Evolutionary conservation across 345 rosid species (phyloP).

Genomic region (Rhodamnia rubescens): DNA sequence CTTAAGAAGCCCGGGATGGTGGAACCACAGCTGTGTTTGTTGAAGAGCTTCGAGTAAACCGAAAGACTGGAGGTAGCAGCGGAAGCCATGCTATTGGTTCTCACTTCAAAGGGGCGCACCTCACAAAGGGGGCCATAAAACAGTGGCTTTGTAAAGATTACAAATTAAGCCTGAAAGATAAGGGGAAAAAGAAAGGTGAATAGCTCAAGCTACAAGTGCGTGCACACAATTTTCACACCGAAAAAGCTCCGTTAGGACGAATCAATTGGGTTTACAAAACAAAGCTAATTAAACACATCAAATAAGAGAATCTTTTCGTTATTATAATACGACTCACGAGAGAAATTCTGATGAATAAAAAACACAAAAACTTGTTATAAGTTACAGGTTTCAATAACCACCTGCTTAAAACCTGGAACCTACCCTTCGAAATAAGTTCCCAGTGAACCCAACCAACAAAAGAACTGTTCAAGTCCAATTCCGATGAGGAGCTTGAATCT

Average conservation of each 20-base stretch:
- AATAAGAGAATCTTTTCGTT: too few species aligned
- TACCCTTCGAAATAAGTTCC: too few species aligned
- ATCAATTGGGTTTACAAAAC: neutral
- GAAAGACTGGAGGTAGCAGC: neutral
- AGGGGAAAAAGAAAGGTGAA: neutral
- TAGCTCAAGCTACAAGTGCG: neutral
- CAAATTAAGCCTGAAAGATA: neutral
- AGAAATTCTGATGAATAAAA: too few species aligned
- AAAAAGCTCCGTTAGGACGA: neutral
- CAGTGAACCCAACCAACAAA: neutral
- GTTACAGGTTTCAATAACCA: too few species aligned
- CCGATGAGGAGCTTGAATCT: neutral
- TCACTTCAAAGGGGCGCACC: neutral
- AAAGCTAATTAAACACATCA: too few species aligned
- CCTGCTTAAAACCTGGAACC: too few species aligned
- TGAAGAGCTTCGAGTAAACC: neutral
- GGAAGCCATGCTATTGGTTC: neutral
- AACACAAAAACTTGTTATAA: too few species aligned
- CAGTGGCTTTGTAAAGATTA: neutral
- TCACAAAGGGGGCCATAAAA: neutral
- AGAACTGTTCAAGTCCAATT: neutral
- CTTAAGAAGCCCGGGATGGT: neutral
- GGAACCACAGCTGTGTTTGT: neutral
- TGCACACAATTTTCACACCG: neutral
- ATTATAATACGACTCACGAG: too few species aligned